These are phyloP conservation scores for Kuraishia hungarica DNA, from an alignment of 805 yeast genomes.

Conservation along the genomic window DNA sequence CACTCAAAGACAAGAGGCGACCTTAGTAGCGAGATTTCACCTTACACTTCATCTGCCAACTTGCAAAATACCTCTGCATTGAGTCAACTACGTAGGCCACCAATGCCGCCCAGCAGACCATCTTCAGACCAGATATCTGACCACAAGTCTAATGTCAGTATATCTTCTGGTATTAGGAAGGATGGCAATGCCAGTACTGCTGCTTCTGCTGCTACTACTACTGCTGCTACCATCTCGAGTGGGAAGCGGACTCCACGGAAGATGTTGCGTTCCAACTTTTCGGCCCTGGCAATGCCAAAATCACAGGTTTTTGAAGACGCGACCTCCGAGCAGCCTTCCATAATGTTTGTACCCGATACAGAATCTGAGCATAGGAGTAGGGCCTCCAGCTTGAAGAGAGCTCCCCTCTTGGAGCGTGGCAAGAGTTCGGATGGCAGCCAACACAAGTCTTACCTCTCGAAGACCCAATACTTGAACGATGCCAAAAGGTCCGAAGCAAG, in stretches of 20 bases:
- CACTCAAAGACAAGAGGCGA: not conserved
- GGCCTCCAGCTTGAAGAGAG: not conserved
- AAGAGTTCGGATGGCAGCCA: not conserved
- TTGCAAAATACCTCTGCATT: slow-evolving; percentile 5
- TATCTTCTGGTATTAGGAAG: not conserved
- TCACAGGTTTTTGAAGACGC: slow-evolving; percentile 62
- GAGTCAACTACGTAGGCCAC: slow-evolving; percentile 13
- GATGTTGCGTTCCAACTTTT: slow-evolving; percentile 50
- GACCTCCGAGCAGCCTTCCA: slow-evolving; percentile 58
- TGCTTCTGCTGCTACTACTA: too few species aligned
- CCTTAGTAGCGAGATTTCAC: not conserved
- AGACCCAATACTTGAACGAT: not conserved
- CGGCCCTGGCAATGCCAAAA: slow-evolving; percentile 65
- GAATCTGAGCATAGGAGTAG: slow-evolving; percentile 8
- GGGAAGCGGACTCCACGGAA: slow-evolving; percentile 7
- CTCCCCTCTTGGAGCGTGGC: not conserved
- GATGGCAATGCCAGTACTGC: too few species aligned
- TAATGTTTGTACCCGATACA: slow-evolving; percentile 46
- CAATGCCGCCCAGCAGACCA: slow-evolving; percentile 7
- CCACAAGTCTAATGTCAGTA: not conserved
- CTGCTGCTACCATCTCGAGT: not conserved
- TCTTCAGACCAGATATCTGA: not conserved
- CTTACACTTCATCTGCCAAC: not conserved
- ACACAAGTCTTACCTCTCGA: not conserved
- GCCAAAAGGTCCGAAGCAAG: not conserved